phyloP scores from a whole-genome alignment of 129 eudicot genomes.

The Tagetes patula region DNA sequence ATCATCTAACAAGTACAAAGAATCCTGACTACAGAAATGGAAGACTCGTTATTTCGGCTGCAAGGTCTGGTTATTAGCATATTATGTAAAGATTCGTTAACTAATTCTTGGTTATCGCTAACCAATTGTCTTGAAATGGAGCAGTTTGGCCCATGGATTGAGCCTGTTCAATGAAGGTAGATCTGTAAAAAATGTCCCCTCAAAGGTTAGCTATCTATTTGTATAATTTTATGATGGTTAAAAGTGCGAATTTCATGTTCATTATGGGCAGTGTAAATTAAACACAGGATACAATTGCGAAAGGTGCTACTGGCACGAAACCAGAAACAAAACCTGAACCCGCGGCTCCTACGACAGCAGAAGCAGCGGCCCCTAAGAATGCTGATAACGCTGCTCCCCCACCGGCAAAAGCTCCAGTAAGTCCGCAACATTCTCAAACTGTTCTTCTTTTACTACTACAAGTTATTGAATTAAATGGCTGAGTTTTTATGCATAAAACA shows the following conservation, averaged over 20 bases:
- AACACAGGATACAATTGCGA: conserved; percentile 35
- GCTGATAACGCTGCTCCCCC: conserved; percentile 44
- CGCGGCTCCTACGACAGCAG: conserved; percentile 37
- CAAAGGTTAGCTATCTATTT: conserved; percentile 20
- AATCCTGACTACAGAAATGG: conserved; percentile 85
- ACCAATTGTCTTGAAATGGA: conserved; percentile 30
- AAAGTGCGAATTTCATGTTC: conserved; percentile 16
- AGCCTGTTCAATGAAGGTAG: conserved; percentile 75
- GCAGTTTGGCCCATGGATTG: conserved; percentile 88
- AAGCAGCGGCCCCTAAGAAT: conserved; percentile 44
- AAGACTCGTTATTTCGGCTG: conserved; percentile 71
- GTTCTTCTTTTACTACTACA: not conserved
- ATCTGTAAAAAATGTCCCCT: conserved; percentile 36
- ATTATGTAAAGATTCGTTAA: not conserved
- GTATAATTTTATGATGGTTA: not conserved
- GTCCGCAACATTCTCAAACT: conserved; percentile 19
- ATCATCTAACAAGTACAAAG: conserved; percentile 61
- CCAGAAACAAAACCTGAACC: conserved; percentile 49
- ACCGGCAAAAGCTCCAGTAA: conserved; percentile 59
- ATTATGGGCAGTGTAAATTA: conserved; percentile 1
- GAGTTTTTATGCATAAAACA: no score
- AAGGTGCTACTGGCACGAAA: conserved; percentile 33
- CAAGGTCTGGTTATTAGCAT: conserved; percentile 47
- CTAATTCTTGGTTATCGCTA: conserved; percentile 20
- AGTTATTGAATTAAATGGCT: not conserved